Percentiles rank a stretch among this genome's conserved stretches.
Evolutionary conservation across 1,284 basidiomycete genomes (phyloP).

Genomic region (Paramarasmius palmivorus): DNA sequence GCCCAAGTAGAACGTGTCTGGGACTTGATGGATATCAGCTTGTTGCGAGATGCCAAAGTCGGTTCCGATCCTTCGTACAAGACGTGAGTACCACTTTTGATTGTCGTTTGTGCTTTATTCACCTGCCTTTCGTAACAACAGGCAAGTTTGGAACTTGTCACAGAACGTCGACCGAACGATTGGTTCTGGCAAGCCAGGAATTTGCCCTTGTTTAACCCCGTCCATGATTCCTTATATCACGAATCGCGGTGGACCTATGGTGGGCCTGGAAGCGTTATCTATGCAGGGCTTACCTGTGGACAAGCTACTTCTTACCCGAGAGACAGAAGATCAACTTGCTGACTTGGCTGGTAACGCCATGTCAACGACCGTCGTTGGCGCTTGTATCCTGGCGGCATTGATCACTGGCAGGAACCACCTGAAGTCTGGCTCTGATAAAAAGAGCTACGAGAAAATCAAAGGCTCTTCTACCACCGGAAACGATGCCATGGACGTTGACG

Average conservation of each 20-base stretch:
- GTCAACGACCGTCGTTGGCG: conserved; percentile 94
- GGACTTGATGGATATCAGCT: conserved; percentile 92
- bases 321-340: conserved; percentile 91
- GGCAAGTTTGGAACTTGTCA: conserved; percentile 94
- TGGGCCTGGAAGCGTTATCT: conserved; percentile 89
- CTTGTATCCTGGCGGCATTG: conserved; percentile 85
- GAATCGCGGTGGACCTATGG: conserved; percentile 94
- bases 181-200: conserved; percentile 78
- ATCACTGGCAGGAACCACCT: conserved; percentile 66
- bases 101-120: conserved; percentile 8
- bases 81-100: conserved; percentile 54
- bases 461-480: conserved; percentile 32
- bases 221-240: conserved; percentile 97
- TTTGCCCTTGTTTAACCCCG: conserved; percentile 91
- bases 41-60: conserved; percentile 78
- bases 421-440: conserved; percentile 59
- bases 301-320: conserved; percentile 88
- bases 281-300: conserved; percentile 94
- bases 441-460: conserved; percentile 65
- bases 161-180: conserved; percentile 94
- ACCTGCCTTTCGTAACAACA: conserved; percentile 26
- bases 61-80: conserved; percentile 87
- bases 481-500: conserved; percentile 50
- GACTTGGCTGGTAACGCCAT: conserved; percentile 97
- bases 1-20: conserved; percentile 92